Percentiles rank a stretch among this genome's conserved stretches.
Conservation (phyloP, 331 rosid genomes). For the Pyracantha coccinea region DNA sequence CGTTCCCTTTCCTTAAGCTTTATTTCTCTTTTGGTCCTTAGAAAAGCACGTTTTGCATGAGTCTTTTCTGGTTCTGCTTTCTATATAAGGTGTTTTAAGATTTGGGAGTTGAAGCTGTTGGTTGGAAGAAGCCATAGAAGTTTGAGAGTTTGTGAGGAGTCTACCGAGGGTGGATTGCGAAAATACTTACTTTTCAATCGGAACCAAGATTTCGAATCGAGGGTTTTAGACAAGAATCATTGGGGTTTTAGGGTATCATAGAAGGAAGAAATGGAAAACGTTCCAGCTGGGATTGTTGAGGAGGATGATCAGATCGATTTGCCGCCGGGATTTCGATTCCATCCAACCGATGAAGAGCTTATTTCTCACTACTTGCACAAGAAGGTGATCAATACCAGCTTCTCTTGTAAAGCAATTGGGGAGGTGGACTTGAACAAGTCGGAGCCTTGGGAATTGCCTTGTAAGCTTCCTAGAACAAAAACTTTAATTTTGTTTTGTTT, state of each 20-base stretch:
- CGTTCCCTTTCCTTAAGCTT: constrained; percentile 18
- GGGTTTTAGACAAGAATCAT: no score
- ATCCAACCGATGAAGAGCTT: constrained; percentile 89
- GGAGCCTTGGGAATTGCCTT: constrained; percentile 93
- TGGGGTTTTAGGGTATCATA: background rate
- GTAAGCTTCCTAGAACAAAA: constrained; percentile 26
- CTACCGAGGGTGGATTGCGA: background rate
- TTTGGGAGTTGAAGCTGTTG: background rate
- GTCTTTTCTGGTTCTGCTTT: constrained; percentile 21
- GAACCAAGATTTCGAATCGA: background rate
- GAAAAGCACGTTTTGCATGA: constrained; percentile 3
- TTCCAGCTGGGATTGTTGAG: constrained; percentile 5
- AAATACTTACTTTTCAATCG: background rate
- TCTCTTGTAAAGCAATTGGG: constrained; percentile 65
- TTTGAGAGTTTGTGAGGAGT: background rate
- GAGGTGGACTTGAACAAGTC: constrained; percentile 81
- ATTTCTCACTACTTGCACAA: constrained; percentile 59
- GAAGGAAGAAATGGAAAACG: constrained; percentile 35
- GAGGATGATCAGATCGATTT: constrained; percentile 51
- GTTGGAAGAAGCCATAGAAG: background rate
- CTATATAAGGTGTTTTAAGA: background rate
- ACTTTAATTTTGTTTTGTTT: background rate
- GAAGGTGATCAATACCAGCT: constrained; percentile 45
- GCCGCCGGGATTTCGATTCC: constrained; percentile 88
- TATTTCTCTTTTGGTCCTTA: constrained; percentile 5